Percentiles rank a stretch among this genome's conserved stretches.
Conservation (phyloP, 495 filamentous ascomycete species). For the Beverwykella pulmonaria region DNA sequence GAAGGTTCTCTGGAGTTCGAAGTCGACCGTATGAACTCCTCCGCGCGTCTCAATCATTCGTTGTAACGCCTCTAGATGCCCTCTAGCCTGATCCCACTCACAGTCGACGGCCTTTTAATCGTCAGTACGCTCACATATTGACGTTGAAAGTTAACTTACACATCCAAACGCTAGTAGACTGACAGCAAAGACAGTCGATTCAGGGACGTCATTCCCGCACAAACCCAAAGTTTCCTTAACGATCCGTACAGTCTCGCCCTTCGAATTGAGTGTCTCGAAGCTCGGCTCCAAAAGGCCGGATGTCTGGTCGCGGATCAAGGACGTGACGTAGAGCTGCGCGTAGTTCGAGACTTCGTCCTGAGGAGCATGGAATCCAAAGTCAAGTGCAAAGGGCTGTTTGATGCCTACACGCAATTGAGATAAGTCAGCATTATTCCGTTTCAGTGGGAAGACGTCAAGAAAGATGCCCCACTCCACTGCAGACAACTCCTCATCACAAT, state of each 20-base stretch:
- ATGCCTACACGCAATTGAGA: background rate
- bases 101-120: slow-evolving; percentile 17
- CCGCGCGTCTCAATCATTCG: slow-evolving; percentile 22
- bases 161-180: slow-evolving; percentile 29
- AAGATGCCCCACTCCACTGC: background rate
- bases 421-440: background rate
- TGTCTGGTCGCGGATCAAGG: slow-evolving; percentile 20
- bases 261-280: slow-evolving; percentile 29
- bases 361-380: slow-evolving; percentile 21
- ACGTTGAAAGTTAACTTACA: slow-evolving; percentile 14
- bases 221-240: slow-evolving; percentile 25
- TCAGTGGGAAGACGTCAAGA: background rate
- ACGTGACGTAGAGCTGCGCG: slow-evolving; percentile 23
- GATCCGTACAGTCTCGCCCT: slow-evolving; percentile 30
- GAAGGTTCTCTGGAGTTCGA: slow-evolving; percentile 27
- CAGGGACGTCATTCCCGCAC: slow-evolving; percentile 23
- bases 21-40: slow-evolving; percentile 23
- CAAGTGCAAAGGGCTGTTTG: slow-evolving; percentile 22
- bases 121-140: background rate
- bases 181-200: slow-evolving; percentile 27
- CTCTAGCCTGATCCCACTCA: slow-evolving; percentile 28
- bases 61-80: slow-evolving; percentile 32
- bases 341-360: slow-evolving; percentile 11
- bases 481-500: background rate
- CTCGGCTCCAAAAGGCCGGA: slow-evolving; percentile 20